phyloP scores from a whole-genome alignment of 2,329 filamentous ascomycete species.

The Truncatella angustata region DNA sequence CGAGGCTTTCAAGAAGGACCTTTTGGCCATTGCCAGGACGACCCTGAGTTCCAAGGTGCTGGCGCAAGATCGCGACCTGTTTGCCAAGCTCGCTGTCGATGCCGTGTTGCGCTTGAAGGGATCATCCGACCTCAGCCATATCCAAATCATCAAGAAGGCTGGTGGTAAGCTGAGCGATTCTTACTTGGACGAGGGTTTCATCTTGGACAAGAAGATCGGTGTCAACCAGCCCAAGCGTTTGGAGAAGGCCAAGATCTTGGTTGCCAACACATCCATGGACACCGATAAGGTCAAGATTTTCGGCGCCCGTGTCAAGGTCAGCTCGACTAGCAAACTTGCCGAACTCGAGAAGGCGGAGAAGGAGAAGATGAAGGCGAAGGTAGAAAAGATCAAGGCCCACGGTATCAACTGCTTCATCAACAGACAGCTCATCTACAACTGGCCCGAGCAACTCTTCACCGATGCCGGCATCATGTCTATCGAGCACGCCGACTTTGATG shows the following conservation, averaged over 20 bases:
- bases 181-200: slow-evolving; percentile 97
- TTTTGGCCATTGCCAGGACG: slow-evolving; percentile 87
- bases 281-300: slow-evolving; percentile 99
- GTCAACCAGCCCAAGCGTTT: slow-evolving; percentile 97
- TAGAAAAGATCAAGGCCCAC: slow-evolving; percentile 97
- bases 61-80: slow-evolving; percentile 89
- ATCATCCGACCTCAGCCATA: slow-evolving; percentile 92
- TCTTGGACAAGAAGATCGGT: slow-evolving; percentile 97
- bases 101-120: slow-evolving; percentile 87
- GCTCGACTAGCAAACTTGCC: slow-evolving; percentile 93
- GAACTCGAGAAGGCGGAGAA: slow-evolving; percentile 97
- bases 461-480: slow-evolving; percentile 98
- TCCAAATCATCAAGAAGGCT: slow-evolving; percentile 99
- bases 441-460: slow-evolving; percentile 97
- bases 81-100: slow-evolving; percentile 84
- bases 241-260: slow-evolving; percentile 96
- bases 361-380: slow-evolving; percentile 99
- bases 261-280: slow-evolving; percentile 98
- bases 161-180: slow-evolving; percentile 97
- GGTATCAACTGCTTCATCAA: slow-evolving; percentile 99
- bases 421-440: slow-evolving; percentile 99
- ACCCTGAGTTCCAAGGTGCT: slow-evolving; percentile 97
- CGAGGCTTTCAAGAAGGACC: slow-evolving; percentile 83
- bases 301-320: slow-evolving; percentile 93
- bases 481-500: slow-evolving; percentile 98